Percentiles rank a stretch among this genome's conserved stretches.
These are phyloP conservation scores for Grigorovia transvaalensis DNA, from an alignment of 805 yeast genomes.

Conservation along the genomic window DNA sequence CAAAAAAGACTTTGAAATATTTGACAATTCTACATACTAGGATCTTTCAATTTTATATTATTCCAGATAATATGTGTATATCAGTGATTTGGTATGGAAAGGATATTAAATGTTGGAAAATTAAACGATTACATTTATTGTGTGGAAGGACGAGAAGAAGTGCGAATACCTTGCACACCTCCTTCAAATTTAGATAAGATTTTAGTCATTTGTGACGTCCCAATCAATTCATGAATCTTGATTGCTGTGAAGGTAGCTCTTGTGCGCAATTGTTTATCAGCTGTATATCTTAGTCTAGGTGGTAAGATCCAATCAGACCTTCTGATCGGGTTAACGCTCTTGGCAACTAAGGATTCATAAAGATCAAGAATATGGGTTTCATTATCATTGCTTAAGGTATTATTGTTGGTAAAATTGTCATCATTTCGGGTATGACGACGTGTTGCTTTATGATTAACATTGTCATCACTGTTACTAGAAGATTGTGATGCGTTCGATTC, in stretches of 20 bases:
- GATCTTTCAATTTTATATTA: too few species aligned
- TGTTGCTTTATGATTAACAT: not conserved
- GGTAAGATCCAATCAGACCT: constrained; percentile 29
- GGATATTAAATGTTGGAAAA: too few species aligned
- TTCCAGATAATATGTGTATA: too few species aligned
- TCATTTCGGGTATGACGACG: too few species aligned
- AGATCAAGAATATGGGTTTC: constrained; percentile 16
- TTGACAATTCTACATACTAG: too few species aligned
- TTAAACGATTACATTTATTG: too few species aligned
- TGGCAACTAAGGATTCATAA: constrained; percentile 24
- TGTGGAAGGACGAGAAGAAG: not conserved
- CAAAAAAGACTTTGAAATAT: too few species aligned
- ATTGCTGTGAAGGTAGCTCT: constrained; percentile 24
- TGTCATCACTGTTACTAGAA: not conserved
- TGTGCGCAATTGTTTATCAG: constrained; percentile 26
- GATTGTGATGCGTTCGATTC: too few species aligned
- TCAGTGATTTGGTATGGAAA: too few species aligned
- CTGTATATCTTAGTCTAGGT: constrained; percentile 21
- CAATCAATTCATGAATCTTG: constrained; percentile 23
- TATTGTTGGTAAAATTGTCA: not conserved
- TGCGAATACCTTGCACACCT: constrained; percentile 27
- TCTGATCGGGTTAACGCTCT: constrained; percentile 22
- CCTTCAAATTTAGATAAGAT: constrained; percentile 26
- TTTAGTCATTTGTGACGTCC: constrained; percentile 16
- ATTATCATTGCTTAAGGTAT: not conserved